These are phyloP conservation scores for Trichoderma orchidacearum DNA, from an alignment of 495 filamentous ascomycete genomes.

Conservation along the genomic window DNA sequence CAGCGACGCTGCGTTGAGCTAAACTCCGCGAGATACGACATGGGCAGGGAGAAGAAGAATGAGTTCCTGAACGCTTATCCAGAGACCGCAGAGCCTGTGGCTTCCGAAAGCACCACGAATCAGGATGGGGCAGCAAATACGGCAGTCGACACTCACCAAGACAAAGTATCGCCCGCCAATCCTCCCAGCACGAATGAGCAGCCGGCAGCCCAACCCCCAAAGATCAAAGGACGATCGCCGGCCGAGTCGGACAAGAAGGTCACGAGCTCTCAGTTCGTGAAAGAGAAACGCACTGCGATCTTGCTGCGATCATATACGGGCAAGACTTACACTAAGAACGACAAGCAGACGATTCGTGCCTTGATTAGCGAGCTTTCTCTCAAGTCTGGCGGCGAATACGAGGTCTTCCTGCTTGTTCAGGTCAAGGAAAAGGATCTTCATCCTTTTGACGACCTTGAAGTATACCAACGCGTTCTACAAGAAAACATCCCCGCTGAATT, in stretches of 20 bases:
- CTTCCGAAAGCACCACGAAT: neutral
- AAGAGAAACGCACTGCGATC: conserved; percentile 48
- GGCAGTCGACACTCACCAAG: neutral
- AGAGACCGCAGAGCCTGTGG: neutral
- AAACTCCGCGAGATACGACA: conserved; percentile 48
- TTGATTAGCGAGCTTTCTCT: conserved; percentile 61
- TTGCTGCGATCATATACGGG: conserved; percentile 56
- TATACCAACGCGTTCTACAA: conserved; percentile 38
- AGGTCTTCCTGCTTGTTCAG: conserved; percentile 63
- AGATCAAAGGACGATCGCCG: neutral
- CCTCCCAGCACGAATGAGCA: neutral
- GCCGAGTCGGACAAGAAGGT: neutral
- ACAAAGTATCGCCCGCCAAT: neutral
- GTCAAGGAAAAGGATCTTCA: conserved; percentile 43
- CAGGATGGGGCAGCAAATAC: neutral
- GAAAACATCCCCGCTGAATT: conserved; percentile 51
- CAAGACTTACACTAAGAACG: conserved; percentile 55
- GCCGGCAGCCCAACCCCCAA: neutral
- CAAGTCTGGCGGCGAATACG: conserved; percentile 61
- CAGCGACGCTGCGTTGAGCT: conserved; percentile 46
- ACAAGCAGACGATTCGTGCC: conserved; percentile 56
- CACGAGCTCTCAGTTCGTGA: neutral
- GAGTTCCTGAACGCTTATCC: conserved; percentile 9
- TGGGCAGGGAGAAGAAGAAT: conserved; percentile 14
- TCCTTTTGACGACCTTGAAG: conserved; percentile 40